Evolutionary conservation across 169 alveolate genomes (phyloP).

Genomic region (Babesia divergens): DNA sequence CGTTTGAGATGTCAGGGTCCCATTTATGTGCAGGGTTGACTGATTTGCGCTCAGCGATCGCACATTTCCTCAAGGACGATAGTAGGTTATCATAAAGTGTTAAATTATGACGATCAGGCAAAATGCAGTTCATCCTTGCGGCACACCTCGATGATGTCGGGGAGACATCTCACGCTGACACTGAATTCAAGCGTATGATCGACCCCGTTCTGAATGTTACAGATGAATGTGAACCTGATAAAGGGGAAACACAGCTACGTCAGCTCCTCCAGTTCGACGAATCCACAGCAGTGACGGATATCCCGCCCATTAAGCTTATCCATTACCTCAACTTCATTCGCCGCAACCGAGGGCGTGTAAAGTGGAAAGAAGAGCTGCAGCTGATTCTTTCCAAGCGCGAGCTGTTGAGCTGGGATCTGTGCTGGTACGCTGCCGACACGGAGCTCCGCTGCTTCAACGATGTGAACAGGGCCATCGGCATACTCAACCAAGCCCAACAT

Average conservation of each 20-base stretch:
- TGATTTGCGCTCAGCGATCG: conserved; percentile 12
- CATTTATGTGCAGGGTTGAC: conserved; percentile 32
- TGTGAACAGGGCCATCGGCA: conserved; percentile 14
- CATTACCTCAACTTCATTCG: conserved; percentile 58
- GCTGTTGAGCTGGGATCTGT: conserved; percentile 51
- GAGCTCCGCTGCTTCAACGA: conserved; percentile 55
- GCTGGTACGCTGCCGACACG: conserved; percentile 63
- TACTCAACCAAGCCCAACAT: conserved; percentile 47
- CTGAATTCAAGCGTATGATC: conserved; percentile 35
- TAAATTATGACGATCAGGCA: background rate
- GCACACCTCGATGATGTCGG: conserved; percentile 47
- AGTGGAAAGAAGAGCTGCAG: conserved; percentile 45
- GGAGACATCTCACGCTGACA: conserved; percentile 1
- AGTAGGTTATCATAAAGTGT: background rate
- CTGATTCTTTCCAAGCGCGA: conserved; percentile 25
- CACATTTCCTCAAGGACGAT: conserved; percentile 25
- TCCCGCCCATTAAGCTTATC: conserved; percentile 20
- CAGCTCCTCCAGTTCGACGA: conserved; percentile 37
- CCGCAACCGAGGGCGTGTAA: conserved; percentile 23
- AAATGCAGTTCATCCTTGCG: conserved; percentile 51
- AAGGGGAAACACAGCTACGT: conserved; percentile 30
- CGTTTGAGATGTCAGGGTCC: conserved; percentile 2
- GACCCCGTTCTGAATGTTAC: conserved; percentile 20
- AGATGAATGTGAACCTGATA: conserved; percentile 9
- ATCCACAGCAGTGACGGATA: background rate